Base-by-base conservation (phyloP, 2,329 filamentous ascomycete species). In the Venturia aucupariae region DNA sequence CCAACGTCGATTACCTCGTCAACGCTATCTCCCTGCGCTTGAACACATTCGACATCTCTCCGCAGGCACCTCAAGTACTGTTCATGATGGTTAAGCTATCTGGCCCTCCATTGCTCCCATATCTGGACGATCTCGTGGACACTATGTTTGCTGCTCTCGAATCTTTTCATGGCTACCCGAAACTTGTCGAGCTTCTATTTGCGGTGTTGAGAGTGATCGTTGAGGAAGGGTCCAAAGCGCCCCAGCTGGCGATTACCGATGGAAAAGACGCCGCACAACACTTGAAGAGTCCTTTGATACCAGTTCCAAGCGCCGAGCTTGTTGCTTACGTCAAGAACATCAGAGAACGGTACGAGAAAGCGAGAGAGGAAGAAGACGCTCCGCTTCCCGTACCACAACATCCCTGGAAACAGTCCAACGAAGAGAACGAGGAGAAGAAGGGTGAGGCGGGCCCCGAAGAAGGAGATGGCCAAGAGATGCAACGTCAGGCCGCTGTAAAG, bases 1-100 rank as follows among this genome's bases (percentile, higher is more conserved):
- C 89, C 62, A 99, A 99, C 67, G 92, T 91, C 19, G 94, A 99
- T 75, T 99, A 99, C 73, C 89, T 99, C 76, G 88, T 97, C 66
- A 97, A 97, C 72, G 90, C 94, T 0, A 86, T 99, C 19, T 90
- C 90, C 0, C 77, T 97, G 66, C 90, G 92, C 67, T 82, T 99
- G 8, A 97, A 96, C 70, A 90, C 90, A 0, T 90, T 97, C 68
- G 92, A 97, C 68, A 88, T 97, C 62, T 93, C 92, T 0, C 92
- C 93, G 1, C 90, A 96, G 67, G 92, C 91, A 3, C 92, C 92
- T 2, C 89, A 93, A 69, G 94, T 97, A 1, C 77, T 99, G 60
- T 83, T 89, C 7, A 97, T 99, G 92, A 95, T 97, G 90, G 86
- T 97, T 66, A 86, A 85, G 32, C 82, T 99, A 17, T 90, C 92